These are phyloP conservation scores for Rhizopus stolonifer DNA, from an alignment of 371 early-diverging fungal genomes.

Conservation along the genomic window DNA sequence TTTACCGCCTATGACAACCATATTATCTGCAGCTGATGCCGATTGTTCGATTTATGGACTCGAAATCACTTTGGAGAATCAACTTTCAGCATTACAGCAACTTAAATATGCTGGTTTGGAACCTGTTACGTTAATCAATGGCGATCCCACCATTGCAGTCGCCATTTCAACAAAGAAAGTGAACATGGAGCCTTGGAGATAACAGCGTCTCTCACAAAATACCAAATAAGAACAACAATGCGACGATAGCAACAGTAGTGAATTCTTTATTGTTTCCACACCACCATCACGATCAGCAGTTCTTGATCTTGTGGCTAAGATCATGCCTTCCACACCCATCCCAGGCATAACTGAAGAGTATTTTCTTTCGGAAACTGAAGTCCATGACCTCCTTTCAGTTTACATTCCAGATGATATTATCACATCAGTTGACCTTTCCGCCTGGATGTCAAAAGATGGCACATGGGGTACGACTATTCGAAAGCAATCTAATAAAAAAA, in stretches of 20 bases:
- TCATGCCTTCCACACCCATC: constrained; percentile 21
- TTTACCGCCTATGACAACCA: constrained; percentile 20
- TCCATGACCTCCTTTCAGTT: constrained; percentile 23
- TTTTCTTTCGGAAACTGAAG: constrained; percentile 25
- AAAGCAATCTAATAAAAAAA: constrained; percentile 22
- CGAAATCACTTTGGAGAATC: constrained; percentile 23
- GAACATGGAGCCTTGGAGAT: constrained; percentile 26
- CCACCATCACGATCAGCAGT: constrained; percentile 24
- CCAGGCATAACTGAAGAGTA: constrained; percentile 25
- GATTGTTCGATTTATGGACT: constrained; percentile 24
- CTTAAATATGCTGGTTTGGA: constrained; percentile 17
- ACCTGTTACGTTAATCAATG: constrained; percentile 18
- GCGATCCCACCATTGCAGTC: constrained; percentile 18
- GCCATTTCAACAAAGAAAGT: constrained; percentile 23
- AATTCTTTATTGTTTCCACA: constrained; percentile 20
- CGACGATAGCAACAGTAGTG: constrained; percentile 21
- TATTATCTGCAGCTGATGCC: constrained; percentile 22
- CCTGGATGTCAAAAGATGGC: constrained; percentile 27
- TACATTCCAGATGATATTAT: constrained; percentile 21
- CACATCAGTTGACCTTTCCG: constrained; percentile 23
- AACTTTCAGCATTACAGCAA: constrained; percentile 17
- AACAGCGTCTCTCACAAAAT: constrained; percentile 16
- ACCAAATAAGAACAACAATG: constrained; percentile 18
- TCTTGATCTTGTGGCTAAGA: constrained; percentile 20
- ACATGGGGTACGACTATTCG: constrained; percentile 25